Percentiles rank a stretch among this genome's conserved stretches.
These are phyloP conservation scores for Sarocladiaceae sp. DNA, from an alignment of 2,329 filamentous ascomycete genomes.

Conservation along the genomic window DNA sequence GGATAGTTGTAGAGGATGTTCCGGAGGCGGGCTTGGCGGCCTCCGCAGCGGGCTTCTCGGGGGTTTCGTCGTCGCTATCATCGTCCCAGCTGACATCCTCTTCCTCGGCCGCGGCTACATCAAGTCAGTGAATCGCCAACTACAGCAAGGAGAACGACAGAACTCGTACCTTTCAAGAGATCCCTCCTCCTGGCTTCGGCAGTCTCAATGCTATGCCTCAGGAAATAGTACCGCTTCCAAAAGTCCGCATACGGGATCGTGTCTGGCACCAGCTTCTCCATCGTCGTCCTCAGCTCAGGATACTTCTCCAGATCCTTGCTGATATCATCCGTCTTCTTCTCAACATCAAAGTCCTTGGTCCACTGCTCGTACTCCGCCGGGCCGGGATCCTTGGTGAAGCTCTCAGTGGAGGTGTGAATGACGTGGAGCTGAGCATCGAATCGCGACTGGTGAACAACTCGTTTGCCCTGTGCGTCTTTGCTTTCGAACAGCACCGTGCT, in stretches of 20 bases:
- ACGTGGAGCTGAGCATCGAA: conserved; percentile 96
- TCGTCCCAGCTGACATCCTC: conserved; percentile 66
- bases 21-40: conserved; percentile 38
- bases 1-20: conserved; percentile 55
- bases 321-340: conserved; percentile 79
- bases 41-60: conserved; percentile 25
- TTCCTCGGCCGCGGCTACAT: conserved; percentile 58
- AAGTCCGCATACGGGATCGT: conserved; percentile 83
- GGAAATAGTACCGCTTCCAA: conserved; percentile 93
- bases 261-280: conserved; percentile 96
- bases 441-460: conserved; percentile 88
- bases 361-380: conserved; percentile 70
- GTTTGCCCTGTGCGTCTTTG: conserved; percentile 81
- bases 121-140: conserved; percentile 13
- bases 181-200: conserved; percentile 86
- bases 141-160: background rate
- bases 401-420: conserved; percentile 78
- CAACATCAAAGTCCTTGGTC: conserved; percentile 68
- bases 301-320: conserved; percentile 78
- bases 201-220: conserved; percentile 86
- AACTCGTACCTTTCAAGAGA: conserved; percentile 68
- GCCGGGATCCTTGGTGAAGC: conserved; percentile 75
- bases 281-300: conserved; percentile 74
- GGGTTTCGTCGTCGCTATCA: conserved; percentile 54
- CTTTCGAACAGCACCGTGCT: conserved; percentile 81